Percentiles rank a stretch among this genome's conserved stretches.
Evolutionary conservation across 106 monocot species (phyloP).

Genomic region (Phalaenopsis equestris): DNA sequence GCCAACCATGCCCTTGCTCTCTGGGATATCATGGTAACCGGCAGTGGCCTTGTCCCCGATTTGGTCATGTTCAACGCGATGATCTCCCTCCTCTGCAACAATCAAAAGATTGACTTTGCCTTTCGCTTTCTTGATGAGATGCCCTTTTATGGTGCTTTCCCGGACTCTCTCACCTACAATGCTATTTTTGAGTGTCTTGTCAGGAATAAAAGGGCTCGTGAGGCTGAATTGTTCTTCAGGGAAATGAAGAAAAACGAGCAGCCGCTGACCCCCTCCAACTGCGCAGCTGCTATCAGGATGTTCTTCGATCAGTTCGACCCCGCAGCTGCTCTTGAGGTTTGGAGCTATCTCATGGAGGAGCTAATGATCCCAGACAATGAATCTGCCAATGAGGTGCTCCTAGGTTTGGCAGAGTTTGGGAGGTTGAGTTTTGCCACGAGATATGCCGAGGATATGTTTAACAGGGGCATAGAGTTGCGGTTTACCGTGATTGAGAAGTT

Average conservation of each 20-base stretch:
- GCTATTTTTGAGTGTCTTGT: conserved; percentile 63
- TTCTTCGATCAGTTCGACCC: conserved; percentile 71
- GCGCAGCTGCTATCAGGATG: conserved; percentile 46
- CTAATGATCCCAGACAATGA: conserved; percentile 18
- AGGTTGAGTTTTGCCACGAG: conserved; percentile 41
- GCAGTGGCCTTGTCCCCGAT: conserved; percentile 41
- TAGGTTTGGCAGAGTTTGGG: conserved; percentile 41
- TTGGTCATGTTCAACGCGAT: conserved; percentile 45
- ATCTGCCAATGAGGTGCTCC: conserved; percentile 51
- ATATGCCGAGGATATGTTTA: conserved; percentile 50
- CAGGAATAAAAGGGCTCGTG: conserved; percentile 34
- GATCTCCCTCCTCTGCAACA: conserved; percentile 35
- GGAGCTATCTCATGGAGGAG: conserved; percentile 41
- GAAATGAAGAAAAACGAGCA: conserved; percentile 87
- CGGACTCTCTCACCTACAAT: conserved; percentile 49
- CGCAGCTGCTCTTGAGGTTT: conserved; percentile 45
- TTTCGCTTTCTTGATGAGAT: conserved; percentile 61
- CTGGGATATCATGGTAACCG: conserved; percentile 59
- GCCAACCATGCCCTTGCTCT: conserved; percentile 25
- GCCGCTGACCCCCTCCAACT: conserved; percentile 27
- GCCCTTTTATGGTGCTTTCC: conserved; percentile 65
- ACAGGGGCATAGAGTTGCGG: conserved; percentile 30
- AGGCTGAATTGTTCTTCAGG: conserved; percentile 41
- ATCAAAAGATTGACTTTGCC: conserved; percentile 20
- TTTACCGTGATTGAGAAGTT: conserved; percentile 35